Conservation (phyloP, 2,329 filamentous ascomycete genomes). For the Tothia fuscella region DNA sequence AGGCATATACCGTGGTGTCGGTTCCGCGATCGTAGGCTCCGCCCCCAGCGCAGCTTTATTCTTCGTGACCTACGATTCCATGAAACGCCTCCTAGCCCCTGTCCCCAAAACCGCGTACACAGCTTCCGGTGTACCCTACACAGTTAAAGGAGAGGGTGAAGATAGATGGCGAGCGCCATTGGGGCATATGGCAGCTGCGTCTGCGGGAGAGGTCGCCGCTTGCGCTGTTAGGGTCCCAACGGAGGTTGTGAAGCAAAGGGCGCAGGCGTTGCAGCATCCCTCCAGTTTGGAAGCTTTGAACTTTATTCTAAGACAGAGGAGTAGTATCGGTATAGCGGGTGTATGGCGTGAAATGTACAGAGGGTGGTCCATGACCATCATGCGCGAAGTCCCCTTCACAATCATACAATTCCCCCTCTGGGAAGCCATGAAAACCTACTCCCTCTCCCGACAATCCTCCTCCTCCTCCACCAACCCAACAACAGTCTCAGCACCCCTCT, state of each 20-base stretch:
- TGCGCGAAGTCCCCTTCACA: slow-evolving; percentile 94
- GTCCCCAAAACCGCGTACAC: slow-evolving; percentile 8
- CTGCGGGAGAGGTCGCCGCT: slow-evolving; percentile 77
- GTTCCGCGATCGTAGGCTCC: slow-evolving; percentile 77
- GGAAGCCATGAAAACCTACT: slow-evolving; percentile 78
- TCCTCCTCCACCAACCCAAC: slow-evolving; percentile 16
- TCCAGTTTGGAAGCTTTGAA: slow-evolving; percentile 54
- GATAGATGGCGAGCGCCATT: slow-evolving; percentile 20
- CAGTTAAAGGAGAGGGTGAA: slow-evolving; percentile 11
- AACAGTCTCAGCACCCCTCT: slow-evolving; percentile 59
- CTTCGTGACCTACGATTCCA: slow-evolving; percentile 85
- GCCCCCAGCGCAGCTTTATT: slow-evolving; percentile 92
- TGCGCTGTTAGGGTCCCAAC: slow-evolving; percentile 89
- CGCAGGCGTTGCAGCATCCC: slow-evolving; percentile 75
- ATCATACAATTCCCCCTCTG: slow-evolving; percentile 95
- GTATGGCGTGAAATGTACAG: slow-evolving; percentile 81
- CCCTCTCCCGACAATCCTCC: slow-evolving; percentile 26
- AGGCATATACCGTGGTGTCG: slow-evolving; percentile 87
- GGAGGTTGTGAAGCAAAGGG: slow-evolving; percentile 93
- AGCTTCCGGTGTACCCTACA: slow-evolving; percentile 18
- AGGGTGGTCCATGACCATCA: slow-evolving; percentile 83
- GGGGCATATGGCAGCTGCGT: slow-evolving; percentile 73
- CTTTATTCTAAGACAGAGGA: slow-evolving; percentile 46
- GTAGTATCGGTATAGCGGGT: slow-evolving; percentile 31
- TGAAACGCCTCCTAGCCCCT: slow-evolving; percentile 31